These are phyloP conservation scores for Fonsecaea pugnacius DNA, from an alignment of 2,329 filamentous ascomycete species.

Conservation along the genomic window DNA sequence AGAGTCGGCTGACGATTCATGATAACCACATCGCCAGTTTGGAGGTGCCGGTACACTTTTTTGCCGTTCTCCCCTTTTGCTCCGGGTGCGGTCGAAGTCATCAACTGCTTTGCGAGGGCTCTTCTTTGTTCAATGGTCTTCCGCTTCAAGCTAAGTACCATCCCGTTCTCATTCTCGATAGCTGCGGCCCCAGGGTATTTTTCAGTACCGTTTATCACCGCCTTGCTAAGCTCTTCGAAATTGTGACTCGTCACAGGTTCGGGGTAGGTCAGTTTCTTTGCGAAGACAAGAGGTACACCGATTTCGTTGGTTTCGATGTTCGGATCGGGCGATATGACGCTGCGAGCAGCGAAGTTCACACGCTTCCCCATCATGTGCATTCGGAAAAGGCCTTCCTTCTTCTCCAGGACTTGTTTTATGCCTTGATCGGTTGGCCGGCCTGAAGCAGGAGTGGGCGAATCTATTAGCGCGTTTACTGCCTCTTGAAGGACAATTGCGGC, in stretches of 20 bases:
- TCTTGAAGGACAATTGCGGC: constrained; percentile 86
- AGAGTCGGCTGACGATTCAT: constrained; percentile 99
- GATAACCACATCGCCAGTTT: constrained; percentile 93
- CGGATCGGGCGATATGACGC: constrained; percentile 96
- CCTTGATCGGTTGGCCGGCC: constrained; percentile 83
- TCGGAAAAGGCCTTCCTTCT: constrained; percentile 96
- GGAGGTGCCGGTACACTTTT: constrained; percentile 94
- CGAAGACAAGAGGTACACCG: constrained; percentile 96
- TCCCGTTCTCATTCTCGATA: constrained; percentile 94
- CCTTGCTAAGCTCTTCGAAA: constrained; percentile 92
- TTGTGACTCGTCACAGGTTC: constrained; percentile 98
- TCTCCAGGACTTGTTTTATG: constrained; percentile 97
- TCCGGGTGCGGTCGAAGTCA: constrained; percentile 78
- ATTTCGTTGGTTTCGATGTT: constrained; percentile 99
- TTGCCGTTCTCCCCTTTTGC: constrained; percentile 82
- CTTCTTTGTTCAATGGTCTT: constrained; percentile 88
- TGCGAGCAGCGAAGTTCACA: constrained; percentile 96
- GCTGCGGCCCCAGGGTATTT: constrained; percentile 94
- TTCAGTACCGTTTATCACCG: constrained; percentile 90
- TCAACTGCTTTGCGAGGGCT: constrained; percentile 87
- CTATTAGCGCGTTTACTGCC: constrained; percentile 87
- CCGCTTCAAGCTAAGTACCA: constrained; percentile 82
- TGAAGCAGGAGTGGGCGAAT: constrained; percentile 82
- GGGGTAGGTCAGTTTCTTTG: constrained; percentile 91
- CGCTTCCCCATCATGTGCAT: constrained; percentile 99